Percentiles rank a stretch among this genome's conserved stretches.
phyloP scores from a whole-genome alignment of 75 land plant species.

The Sequoiadendron giganteum region DNA sequence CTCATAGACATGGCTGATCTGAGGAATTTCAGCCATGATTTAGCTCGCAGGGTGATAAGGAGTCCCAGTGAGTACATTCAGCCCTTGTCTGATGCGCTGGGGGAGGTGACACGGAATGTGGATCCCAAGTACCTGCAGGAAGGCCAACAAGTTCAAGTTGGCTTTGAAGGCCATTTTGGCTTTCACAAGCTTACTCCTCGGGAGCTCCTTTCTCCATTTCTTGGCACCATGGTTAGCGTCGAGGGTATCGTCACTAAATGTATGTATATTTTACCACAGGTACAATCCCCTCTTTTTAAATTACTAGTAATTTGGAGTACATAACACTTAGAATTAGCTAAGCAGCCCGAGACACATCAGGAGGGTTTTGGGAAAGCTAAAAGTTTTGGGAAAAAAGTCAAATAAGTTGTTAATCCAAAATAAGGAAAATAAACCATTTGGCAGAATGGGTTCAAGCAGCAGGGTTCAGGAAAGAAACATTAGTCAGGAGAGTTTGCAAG shows the following conservation, averaged over 20 bases:
- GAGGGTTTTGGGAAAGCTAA: too few species aligned
- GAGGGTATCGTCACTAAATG: conserved; percentile 99
- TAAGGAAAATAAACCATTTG: too few species aligned
- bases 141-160: conserved; percentile 86
- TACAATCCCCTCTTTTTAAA: too few species aligned
- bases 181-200: conserved; percentile 93
- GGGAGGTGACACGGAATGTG: conserved; percentile 61
- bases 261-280: conserved; percentile 19
- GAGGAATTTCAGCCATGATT: conserved; percentile 56
- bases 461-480: too few species aligned
- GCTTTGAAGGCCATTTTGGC: conserved; percentile 96
- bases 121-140: conserved; percentile 78
- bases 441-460: too few species aligned
- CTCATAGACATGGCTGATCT: conserved; percentile 81
- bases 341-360: too few species aligned
- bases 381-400: too few species aligned
- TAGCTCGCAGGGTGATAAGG: conserved; percentile 80
- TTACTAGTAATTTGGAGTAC: too few species aligned
- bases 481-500: too few species aligned
- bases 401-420: too few species aligned
- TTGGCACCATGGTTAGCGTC: conserved; percentile 93
- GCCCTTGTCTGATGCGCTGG: conserved; percentile 81
- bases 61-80: conserved; percentile 85
- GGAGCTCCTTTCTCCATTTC: conserved; percentile 89
- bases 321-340: too few species aligned